Evolutionary conservation across 108 stramenopile species (phyloP).

Genomic region (Chaetoceros tenuissimus): DNA sequence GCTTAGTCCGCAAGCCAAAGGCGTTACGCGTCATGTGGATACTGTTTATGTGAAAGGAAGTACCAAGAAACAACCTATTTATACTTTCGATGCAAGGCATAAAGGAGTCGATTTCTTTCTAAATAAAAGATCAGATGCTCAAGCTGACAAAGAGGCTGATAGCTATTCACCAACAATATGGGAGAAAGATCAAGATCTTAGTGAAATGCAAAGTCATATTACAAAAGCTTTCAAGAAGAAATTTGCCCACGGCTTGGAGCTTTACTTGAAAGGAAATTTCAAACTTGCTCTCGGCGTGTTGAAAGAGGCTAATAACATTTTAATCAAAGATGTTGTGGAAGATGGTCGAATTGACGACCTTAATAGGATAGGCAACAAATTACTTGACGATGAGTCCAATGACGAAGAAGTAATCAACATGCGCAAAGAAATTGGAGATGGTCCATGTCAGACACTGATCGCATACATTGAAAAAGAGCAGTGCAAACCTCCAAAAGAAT

Average conservation of each 20-base stretch:
- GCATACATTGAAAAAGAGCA: slow-evolving; percentile 59
- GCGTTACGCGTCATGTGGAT: slow-evolving; percentile 78
- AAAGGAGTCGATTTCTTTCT: slow-evolving; percentile 75
- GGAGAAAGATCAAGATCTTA: slow-evolving; percentile 71
- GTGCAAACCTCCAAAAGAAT: slow-evolving; percentile 45
- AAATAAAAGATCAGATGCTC: slow-evolving; percentile 44
- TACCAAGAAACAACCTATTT: slow-evolving; percentile 72
- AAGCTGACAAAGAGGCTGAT: slow-evolving; percentile 66
- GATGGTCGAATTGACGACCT: slow-evolving; percentile 41
- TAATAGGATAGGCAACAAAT: slow-evolving; percentile 16
- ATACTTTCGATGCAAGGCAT: slow-evolving; percentile 82
- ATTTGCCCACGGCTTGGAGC: slow-evolving; percentile 56
- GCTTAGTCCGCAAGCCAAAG: slow-evolving; percentile 48
- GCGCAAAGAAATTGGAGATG: slow-evolving; percentile 62
- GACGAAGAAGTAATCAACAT: slow-evolving; percentile 12
- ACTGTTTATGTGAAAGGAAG: slow-evolving; percentile 91
- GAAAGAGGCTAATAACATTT: slow-evolving; percentile 60
- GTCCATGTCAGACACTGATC: slow-evolving; percentile 65
- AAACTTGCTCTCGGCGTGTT: slow-evolving; percentile 39
- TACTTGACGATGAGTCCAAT: slow-evolving; percentile 18
- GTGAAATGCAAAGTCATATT: slow-evolving; percentile 71
- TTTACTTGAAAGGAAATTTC: slow-evolving; percentile 75
- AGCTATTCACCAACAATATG: slow-evolving; percentile 60
- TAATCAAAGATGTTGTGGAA: slow-evolving; percentile 50
- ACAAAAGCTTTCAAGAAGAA: slow-evolving; percentile 57